Percentiles rank a stretch among this genome's conserved stretches.
phyloP scores from a whole-genome alignment of 2,329 filamentous ascomycete species.

The Ploettnerulaceae sp. region DNA sequence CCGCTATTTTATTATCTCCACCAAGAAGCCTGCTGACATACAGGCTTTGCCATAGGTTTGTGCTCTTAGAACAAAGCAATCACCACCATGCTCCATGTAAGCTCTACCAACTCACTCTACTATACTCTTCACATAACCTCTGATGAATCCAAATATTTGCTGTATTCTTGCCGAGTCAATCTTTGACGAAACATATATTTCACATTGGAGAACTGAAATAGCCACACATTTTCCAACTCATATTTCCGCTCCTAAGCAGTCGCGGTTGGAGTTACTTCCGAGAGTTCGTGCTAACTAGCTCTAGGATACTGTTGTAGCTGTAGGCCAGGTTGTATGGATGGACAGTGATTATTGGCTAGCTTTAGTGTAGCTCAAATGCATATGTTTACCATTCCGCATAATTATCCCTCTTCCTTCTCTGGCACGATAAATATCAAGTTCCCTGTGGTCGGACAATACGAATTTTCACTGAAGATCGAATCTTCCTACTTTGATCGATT shows the following conservation, averaged over 20 bases:
- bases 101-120: not conserved
- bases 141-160: slow-evolving; percentile 36
- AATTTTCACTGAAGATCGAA: too few species aligned
- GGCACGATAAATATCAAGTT: too few species aligned
- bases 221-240: slow-evolving; percentile 3
- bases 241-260: not conserved
- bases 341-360: too few species aligned
- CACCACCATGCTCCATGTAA: slow-evolving; percentile 15
- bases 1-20: slow-evolving; percentile 1
- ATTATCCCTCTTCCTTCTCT: too few species aligned
- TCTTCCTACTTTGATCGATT: too few species aligned
- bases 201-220: slow-evolving; percentile 38
- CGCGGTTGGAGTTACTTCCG: not conserved
- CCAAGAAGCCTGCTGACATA: slow-evolving; percentile 23
- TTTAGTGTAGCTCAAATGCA: too few species aligned
- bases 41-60: slow-evolving; percentile 18
- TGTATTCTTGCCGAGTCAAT: slow-evolving; percentile 34
- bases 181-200: slow-evolving; percentile 36
- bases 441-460: too few species aligned
- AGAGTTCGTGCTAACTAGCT: not conserved
- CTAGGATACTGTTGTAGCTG: too few species aligned
- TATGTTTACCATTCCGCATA: too few species aligned
- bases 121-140: slow-evolving; percentile 17
- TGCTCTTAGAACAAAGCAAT: not conserved
- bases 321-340: too few species aligned